These are phyloP conservation scores for Filosporella fistucella DNA, from an alignment of 495 filamentous ascomycete species.

Conservation along the genomic window DNA sequence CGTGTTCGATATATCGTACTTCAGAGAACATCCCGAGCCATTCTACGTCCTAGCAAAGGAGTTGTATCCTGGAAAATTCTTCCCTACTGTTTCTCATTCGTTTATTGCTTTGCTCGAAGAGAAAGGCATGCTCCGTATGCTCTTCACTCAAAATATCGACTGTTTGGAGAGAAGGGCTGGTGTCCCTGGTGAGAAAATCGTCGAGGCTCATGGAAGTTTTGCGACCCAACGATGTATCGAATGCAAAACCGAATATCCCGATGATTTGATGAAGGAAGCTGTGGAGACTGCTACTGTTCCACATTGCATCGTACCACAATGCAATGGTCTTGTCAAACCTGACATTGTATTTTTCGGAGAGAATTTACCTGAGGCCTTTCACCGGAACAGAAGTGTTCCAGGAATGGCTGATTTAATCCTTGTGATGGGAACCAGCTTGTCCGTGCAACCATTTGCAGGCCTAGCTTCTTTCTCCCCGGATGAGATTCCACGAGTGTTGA, in stretches of 20 bases:
- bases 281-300: conserved; percentile 63
- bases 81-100: conserved; percentile 77
- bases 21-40: conserved; percentile 74
- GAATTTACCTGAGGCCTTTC: conserved; percentile 65
- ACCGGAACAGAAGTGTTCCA: conserved; percentile 48
- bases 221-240: conserved; percentile 87
- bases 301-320: conserved; percentile 51
- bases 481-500: conserved; percentile 68
- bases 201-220: conserved; percentile 96
- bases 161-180: conserved; percentile 87
- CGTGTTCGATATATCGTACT: conserved; percentile 85
- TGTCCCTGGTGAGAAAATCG: conserved; percentile 71
- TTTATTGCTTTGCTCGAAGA: conserved; percentile 73
- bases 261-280: conserved; percentile 63
- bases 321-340: conserved; percentile 85
- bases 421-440: conserved; percentile 87
- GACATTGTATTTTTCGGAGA: conserved; percentile 97
- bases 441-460: conserved; percentile 84
- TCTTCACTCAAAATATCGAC: conserved; percentile 98
- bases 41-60: conserved; percentile 92
- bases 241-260: conserved; percentile 67
- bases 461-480: conserved; percentile 61
- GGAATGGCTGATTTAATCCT: conserved; percentile 73
- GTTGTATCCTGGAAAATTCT: conserved; percentile 86
- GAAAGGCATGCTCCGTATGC: conserved; percentile 73